These are phyloP conservation scores for Coemansia sp. DNA, from an alignment of 192 early-diverging fungal species.

Conservation along the genomic window DNA sequence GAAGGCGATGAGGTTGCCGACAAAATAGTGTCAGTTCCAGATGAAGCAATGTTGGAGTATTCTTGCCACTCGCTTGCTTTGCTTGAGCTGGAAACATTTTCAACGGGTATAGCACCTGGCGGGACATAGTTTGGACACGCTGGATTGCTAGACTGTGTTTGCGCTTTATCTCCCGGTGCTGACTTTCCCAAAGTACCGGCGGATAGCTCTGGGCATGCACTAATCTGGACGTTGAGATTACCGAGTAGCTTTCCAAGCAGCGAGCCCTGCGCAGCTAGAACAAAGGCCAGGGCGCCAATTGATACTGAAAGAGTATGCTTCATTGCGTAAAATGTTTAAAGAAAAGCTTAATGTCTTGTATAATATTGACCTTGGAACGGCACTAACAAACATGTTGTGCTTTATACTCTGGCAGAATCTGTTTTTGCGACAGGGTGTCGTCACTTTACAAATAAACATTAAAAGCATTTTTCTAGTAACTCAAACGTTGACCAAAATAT, in stretches of 20 bases:
- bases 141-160: constrained; percentile 31
- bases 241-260: constrained; percentile 33
- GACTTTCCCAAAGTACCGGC: constrained; percentile 2
- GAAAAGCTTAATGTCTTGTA: neutral
- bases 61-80: constrained; percentile 2
- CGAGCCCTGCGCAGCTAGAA: constrained; percentile 17
- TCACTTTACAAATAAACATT: neutral
- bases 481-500: constrained; percentile 5
- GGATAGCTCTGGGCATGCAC: constrained; percentile 22
- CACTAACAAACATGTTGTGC: constrained; percentile 3
- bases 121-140: constrained; percentile 46
- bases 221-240: constrained; percentile 27
- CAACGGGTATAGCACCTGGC: constrained; percentile 1
- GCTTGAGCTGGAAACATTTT: neutral
- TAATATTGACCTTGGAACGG: neutral
- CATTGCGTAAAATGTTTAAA: neutral
- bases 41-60: neutral
- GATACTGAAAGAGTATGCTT: constrained; percentile 13
- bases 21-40: neutral
- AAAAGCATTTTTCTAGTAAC: neutral
- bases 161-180: neutral
- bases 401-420: neutral
- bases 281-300: constrained; percentile 7
- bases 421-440: neutral
- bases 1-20: neutral